These are phyloP conservation scores for Themeda triandra DNA, from an alignment of 176 grass and related monocot genomes.

Conservation along the genomic window DNA sequence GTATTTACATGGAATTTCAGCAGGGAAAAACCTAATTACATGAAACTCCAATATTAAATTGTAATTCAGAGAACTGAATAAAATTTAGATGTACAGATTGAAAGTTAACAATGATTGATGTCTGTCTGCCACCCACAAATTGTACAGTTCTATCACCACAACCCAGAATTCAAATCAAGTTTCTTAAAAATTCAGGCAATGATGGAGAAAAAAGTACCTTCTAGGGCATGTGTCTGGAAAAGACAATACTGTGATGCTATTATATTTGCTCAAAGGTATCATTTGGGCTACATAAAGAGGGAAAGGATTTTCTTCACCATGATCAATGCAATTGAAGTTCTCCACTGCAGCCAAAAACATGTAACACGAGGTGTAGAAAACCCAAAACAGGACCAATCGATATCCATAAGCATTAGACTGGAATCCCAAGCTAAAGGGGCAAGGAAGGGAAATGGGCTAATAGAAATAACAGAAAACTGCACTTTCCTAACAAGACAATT, in stretches of 20 bases:
- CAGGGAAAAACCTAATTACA: neutral
- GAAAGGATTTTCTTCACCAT: neutral
- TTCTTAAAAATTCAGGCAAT: neutral
- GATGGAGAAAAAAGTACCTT: neutral
- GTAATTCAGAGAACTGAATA: neutral
- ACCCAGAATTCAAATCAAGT: neutral
- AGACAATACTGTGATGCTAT: neutral
- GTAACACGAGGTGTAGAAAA: neutral
- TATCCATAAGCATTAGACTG: neutral
- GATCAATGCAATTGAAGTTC: too few relatives aligned
- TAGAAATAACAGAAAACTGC: neutral
- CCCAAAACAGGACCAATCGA: neutral
- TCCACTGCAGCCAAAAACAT: neutral
- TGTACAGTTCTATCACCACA: neutral
- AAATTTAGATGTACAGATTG: neutral
- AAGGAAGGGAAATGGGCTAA: neutral
- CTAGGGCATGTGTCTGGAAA: neutral
- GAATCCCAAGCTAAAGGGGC: neutral
- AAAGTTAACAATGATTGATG: neutral
- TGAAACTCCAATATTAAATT: neutral
- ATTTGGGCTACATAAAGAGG: neutral
- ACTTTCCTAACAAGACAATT: neutral
- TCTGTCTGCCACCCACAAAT: neutral
- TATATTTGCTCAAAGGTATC: neutral
- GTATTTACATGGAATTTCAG: constrained; percentile 15